phyloP scores from a whole-genome alignment of 495 filamentous ascomycete genomes.

The Podospora pseudocomata region DNA sequence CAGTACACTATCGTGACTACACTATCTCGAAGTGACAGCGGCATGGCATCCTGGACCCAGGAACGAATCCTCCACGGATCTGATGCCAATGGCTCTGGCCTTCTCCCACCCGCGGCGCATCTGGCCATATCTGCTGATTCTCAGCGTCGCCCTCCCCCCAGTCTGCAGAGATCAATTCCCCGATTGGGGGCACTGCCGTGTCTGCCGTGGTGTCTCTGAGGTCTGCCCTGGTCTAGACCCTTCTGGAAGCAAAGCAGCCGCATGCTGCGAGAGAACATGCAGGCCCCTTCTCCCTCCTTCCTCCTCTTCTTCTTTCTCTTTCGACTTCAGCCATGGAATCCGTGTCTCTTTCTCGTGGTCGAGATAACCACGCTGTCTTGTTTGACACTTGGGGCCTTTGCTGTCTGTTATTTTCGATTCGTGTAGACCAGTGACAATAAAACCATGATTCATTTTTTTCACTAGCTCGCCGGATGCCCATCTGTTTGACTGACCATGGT shows the following conservation, averaged over 20 bases:
- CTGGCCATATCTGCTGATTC: neutral
- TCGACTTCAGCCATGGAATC: neutral
- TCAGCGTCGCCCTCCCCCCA: neutral
- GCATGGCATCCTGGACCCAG: too few relatives aligned
- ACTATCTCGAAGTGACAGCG: too few relatives aligned
- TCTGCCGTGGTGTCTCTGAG: neutral
- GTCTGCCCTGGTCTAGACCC: neutral
- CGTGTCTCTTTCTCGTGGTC: neutral
- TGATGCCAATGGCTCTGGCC: too few relatives aligned
- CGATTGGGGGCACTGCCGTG: neutral
- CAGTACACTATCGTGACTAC: too few relatives aligned
- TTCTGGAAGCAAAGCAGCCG: neutral
- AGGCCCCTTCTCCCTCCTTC: neutral
- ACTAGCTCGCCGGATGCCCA: neutral
- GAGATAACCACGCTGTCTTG: neutral
- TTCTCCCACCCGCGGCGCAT: neutral
- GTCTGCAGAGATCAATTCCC: neutral
- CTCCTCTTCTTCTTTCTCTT: neutral
- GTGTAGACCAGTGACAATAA: neutral
- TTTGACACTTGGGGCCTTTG: neutral
- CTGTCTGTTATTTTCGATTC: neutral
- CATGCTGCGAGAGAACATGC: neutral
- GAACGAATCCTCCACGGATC: too few relatives aligned
- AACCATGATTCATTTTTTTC: neutral
- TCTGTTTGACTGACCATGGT: neutral